Conservation (phyloP, 768 basidiomycete genomes). For the Russula sp. region DNA sequence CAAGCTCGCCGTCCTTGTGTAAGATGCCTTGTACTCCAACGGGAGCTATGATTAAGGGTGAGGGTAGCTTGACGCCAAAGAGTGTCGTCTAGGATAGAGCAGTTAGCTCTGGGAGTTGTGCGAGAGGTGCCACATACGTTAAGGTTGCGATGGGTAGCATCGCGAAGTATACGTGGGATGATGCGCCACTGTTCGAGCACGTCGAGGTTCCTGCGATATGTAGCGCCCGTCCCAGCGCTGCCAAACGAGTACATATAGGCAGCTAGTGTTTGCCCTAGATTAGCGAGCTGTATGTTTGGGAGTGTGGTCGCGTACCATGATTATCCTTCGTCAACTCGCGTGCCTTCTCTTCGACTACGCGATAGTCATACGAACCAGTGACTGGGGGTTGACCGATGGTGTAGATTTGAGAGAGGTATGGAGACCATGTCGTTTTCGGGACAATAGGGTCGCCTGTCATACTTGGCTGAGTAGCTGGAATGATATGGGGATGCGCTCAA, state of each 20-base stretch:
- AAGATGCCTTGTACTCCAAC: slow-evolving; percentile 70
- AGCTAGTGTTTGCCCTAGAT: slow-evolving; percentile 32
- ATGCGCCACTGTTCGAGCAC: slow-evolving; percentile 66
- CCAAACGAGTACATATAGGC: slow-evolving; percentile 74
- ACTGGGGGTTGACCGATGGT: not conserved
- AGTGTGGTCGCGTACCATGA: slow-evolving; percentile 37
- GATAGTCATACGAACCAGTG: slow-evolving; percentile 54
- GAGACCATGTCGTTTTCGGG: slow-evolving; percentile 14
- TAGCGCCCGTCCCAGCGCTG: slow-evolving; percentile 66
- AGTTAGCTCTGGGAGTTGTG: not conserved
- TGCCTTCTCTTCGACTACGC: slow-evolving; percentile 63
- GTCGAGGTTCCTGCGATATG: slow-evolving; percentile 58
- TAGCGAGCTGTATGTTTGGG: not conserved
- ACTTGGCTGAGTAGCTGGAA: not conserved
- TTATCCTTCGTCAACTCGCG: slow-evolving; percentile 55
- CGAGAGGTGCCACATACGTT: slow-evolving; percentile 39
- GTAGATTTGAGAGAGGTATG: slow-evolving; percentile 4
- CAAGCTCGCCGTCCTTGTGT: slow-evolving; percentile 65
- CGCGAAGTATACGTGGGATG: slow-evolving; percentile 73
- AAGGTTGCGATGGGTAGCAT: slow-evolving; percentile 50
- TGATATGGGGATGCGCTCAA: not conserved
- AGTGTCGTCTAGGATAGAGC: slow-evolving; percentile 48
- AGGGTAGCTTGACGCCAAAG: slow-evolving; percentile 57
- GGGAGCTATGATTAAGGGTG: slow-evolving; percentile 63
- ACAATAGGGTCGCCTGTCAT: not conserved